Base-by-base conservation (phyloP, 441 rosid genomes). In the Pelargonium citronellum region DNA sequence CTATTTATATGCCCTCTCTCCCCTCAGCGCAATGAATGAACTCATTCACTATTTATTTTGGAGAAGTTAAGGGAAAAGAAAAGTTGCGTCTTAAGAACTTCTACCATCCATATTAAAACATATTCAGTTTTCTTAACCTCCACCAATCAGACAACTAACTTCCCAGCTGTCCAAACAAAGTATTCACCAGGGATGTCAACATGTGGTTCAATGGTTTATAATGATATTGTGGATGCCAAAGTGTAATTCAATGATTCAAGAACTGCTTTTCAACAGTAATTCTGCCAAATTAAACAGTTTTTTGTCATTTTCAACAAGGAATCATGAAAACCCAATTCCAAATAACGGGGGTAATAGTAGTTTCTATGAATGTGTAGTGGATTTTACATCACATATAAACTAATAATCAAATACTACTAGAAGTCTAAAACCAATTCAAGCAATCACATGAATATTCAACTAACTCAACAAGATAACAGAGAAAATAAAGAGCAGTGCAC, bases 401-500 rank as follows among this genome's bases (percentile, higher is more conserved):
- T 49, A 49, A 49, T 11, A 13, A 49, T 53, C 60, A 53, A 53
- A 53, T 4, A n/a, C 7, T 57, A 60, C 19, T 20, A 44, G 22
- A 4, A 41, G 41, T 34, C n/a, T 11, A 55, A 22, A 22, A 47
- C 10, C 41, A 2, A 47, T 5, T 12, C 60, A 53, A 53, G 60
- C 60, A 53, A 53, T 15, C 19, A 16, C 60, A 13, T 41, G 46
- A 8, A 16, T 13, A n/a, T n/a, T n/a, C 24, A 5, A 55, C 19
- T 55, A 16, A 16, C 20, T 55, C 61, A 34, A 47, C 17, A 51
- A 16, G 16, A 5, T 57, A 20, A 22, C 15, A 24, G 64, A 2
- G 65, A 10, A 53, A 20, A 43, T 1, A 19, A 39, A 53, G 51
- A 64, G 47, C 12, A 62, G 70, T 16, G 58, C 67, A 74, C 71